Evolutionary conservation across 2,329 filamentous ascomycete species (phyloP).

Genomic region (Geosmithia flava): DNA sequence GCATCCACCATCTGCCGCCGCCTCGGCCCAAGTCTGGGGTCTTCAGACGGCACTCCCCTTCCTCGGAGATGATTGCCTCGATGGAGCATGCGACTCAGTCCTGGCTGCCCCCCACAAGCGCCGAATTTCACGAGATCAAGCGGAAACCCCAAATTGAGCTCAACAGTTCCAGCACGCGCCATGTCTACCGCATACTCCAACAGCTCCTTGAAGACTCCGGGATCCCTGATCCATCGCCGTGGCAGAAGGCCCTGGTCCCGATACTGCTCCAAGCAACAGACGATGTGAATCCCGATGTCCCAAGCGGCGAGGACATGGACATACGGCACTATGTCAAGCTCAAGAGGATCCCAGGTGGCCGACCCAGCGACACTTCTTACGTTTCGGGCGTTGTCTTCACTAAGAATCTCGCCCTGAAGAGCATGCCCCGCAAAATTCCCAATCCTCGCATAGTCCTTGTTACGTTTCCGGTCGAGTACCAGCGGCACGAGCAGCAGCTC

Average conservation of each 20-base stretch:
- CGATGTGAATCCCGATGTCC: constrained; percentile 87
- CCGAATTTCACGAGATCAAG: constrained; percentile 66
- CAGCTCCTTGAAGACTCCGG: constrained; percentile 71
- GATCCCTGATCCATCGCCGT: constrained; percentile 61
- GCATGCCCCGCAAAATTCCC: constrained; percentile 78
- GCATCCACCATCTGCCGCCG: constrained; percentile 55
- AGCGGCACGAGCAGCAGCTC: constrained; percentile 76
- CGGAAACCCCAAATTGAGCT: constrained; percentile 63
- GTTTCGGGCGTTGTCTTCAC: constrained; percentile 95
- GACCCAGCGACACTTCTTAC: constrained; percentile 86
- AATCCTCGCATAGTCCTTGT: constrained; percentile 85
- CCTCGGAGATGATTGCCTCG: constrained; percentile 36
- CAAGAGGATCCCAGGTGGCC: constrained; percentile 88
- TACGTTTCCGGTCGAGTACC: constrained; percentile 92
- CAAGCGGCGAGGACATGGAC: constrained; percentile 87
- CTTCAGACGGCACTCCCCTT: constrained; percentile 42
- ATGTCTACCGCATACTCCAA: constrained; percentile 73
- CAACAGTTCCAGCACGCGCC: constrained; percentile 75
- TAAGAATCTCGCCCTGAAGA: constrained; percentile 92
- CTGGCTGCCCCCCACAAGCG: constrained; percentile 50
- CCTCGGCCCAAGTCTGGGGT: constrained; percentile 50
- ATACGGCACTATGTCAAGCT: constrained; percentile 95
- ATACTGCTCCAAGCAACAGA: constrained; percentile 86
- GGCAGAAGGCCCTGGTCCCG: constrained; percentile 84
- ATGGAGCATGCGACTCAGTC: constrained; percentile 31